Base-by-base conservation (phyloP, 352 stramenopile genomes). In the Phytophthora megakarya region DNA sequence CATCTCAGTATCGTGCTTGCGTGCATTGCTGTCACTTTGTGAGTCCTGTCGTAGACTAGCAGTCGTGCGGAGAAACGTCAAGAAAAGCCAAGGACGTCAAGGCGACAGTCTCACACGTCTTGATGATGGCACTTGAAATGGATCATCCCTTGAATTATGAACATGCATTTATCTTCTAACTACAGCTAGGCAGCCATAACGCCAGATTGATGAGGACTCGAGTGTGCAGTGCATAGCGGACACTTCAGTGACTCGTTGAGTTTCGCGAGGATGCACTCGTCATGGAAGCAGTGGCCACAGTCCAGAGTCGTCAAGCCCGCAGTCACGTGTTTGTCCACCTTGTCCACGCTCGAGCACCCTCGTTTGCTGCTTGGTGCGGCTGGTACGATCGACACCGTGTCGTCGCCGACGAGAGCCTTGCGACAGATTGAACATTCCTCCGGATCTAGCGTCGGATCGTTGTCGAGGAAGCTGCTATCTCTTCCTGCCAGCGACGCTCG, bases 261-360 rank as follows among this genome's bases (percentile, higher is more conserved):
- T 60, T 95, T 92, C 42, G 67, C 72, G 8, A 95, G 65, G 50
- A 95, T 95, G 65, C 86, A 95, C 54, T 95, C 86, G 48, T 95
- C 86, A 60, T 95, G 86, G 72, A 92, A 95, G 43, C 83, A 84
- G 65, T 95, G 86, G 15, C 86, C 83, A 47, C 86, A 95, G 42
- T 86, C 65, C 3, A 95, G 75, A 35, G 84, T 92, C 22, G 86
- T 93, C 22, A 95, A 64, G 32, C 80, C 82, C 12, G 79, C 70
- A 48, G 67, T 72, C 22, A 73, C 56, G 25, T 53, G 50, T 25
- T 80, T 76, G 21, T 76, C 69, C 23, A 49, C 40, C 26, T 56
- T 59, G 53, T 33, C 61, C 32, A 51, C 32, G 35, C 30, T 73
- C 8, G 63, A 75, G 32, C 53, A 45, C 12, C 47, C 47, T 8